These are phyloP conservation scores for Globisporangium recalcitrans DNA, from an alignment of 352 stramenopile genomes.

Conservation along the genomic window DNA sequence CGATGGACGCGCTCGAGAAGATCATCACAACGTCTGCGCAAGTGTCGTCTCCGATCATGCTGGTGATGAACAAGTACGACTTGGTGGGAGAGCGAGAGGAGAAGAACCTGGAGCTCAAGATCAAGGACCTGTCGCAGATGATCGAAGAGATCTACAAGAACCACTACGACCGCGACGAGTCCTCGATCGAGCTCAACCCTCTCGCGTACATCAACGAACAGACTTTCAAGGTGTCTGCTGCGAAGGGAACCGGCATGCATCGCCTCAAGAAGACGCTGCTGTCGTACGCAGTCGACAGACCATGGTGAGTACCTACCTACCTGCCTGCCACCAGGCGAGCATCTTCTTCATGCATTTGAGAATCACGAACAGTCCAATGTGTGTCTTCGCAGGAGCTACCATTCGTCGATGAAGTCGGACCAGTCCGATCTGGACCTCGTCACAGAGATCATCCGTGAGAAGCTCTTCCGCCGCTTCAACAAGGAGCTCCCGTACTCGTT, in stretches of 20 bases:
- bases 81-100: conserved; percentile 52
- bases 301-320: conserved; percentile 29
- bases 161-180: conserved; percentile 52
- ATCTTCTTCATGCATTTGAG: not conserved
- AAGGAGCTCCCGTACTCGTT: conserved; percentile 84
- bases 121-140: conserved; percentile 78
- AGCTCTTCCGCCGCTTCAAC: conserved; percentile 85
- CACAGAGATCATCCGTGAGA: conserved; percentile 85
- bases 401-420: conserved; percentile 84
- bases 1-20: conserved; percentile 74
- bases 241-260: conserved; percentile 64
- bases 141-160: conserved; percentile 71
- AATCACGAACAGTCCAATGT: not conserved
- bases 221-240: conserved; percentile 70
- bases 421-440: conserved; percentile 79
- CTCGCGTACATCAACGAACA: conserved; percentile 72
- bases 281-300: conserved; percentile 57
- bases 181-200: conserved; percentile 53
- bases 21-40: conserved; percentile 75
- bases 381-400: conserved; percentile 48
- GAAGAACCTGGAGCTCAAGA: conserved; percentile 52
- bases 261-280: conserved; percentile 62
- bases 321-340: not conserved
- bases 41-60: conserved; percentile 70
- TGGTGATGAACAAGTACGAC: conserved; percentile 86